Conservation (phyloP, 2,329 filamentous ascomycete species). For the Pestalotiopsis sp. region DNA sequence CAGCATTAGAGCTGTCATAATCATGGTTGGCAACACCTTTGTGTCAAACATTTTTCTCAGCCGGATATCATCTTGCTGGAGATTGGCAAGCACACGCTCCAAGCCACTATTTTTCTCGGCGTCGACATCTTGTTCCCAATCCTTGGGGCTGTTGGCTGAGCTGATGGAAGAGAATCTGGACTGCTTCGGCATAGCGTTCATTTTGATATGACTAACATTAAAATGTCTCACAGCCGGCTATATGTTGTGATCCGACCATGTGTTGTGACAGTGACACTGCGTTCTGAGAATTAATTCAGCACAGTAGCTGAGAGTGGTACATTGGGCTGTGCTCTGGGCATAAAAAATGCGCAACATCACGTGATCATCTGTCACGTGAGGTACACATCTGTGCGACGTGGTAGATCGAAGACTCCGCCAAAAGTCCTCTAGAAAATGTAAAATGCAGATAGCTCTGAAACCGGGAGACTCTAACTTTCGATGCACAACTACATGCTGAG, state of each 20-base stretch:
- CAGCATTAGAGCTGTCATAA: not conserved
- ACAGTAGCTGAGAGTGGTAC: not conserved
- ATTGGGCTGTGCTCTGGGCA: not conserved
- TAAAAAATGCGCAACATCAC: not conserved
- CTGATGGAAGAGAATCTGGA: not conserved
- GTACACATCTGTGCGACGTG: too few species aligned
- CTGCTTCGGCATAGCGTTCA: not conserved
- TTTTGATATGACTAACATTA: not conserved
- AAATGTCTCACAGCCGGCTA: not conserved
- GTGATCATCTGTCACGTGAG: not conserved
- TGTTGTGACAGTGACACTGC: not conserved
- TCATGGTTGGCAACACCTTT: not conserved
- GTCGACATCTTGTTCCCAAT: not conserved
- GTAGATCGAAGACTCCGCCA: too few species aligned
- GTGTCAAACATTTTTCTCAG: not conserved
- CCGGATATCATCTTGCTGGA: not conserved
- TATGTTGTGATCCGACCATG: conserved; percentile 19
- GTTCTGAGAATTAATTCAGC: not conserved
- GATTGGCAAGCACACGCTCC: not conserved
- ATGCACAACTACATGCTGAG: too few species aligned
- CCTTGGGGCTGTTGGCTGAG: not conserved
- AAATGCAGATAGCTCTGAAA: too few species aligned
- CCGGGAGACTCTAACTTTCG: too few species aligned
- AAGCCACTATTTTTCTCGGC: not conserved
- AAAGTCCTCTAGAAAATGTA: too few species aligned